Evolutionary conservation across 169 alveolate species (phyloP).

Genomic region (Amoebophrya sp.): DNA sequence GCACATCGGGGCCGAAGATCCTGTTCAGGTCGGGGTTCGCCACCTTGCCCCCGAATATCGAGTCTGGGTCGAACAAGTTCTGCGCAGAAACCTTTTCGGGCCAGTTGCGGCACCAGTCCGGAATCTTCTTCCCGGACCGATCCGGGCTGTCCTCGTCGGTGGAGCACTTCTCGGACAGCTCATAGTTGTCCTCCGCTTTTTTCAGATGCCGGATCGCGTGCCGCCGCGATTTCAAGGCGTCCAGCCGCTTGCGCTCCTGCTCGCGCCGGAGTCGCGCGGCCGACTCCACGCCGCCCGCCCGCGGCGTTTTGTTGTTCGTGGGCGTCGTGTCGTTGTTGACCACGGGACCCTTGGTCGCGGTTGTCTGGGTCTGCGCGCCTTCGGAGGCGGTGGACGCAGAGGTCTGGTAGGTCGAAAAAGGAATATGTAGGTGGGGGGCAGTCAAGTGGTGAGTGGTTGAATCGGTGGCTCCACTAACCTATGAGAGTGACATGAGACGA

Average conservation of each 20-base stretch:
- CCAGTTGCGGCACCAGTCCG: conserved; percentile 3
- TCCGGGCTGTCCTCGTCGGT: neutral
- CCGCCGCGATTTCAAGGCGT: neutral
- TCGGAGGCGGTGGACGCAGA: too few species aligned
- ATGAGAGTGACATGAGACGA: too few species aligned
- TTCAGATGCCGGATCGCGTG: neutral
- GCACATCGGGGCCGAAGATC: neutral
- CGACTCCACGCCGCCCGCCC: too few species aligned
- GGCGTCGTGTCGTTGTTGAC: too few species aligned
- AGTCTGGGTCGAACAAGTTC: neutral
- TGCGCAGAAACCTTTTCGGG: neutral
- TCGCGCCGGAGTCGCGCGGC: neutral
- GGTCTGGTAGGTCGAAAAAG: too few species aligned
- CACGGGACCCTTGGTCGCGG: too few species aligned
- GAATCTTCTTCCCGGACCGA: neutral
- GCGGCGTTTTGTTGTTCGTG: too few species aligned
- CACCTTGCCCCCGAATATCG: neutral
- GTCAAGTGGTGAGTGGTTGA: too few species aligned
- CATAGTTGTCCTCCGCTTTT: neutral
- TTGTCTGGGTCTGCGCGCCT: too few species aligned
- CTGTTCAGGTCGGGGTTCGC: neutral
- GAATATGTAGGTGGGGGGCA: too few species aligned
- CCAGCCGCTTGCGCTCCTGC: neutral
- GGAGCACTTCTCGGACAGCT: neutral
- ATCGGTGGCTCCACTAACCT: too few species aligned